These are phyloP conservation scores for Vitis hybrid DNA, from an alignment of 177 flowering plant species.

Conservation along the genomic window DNA sequence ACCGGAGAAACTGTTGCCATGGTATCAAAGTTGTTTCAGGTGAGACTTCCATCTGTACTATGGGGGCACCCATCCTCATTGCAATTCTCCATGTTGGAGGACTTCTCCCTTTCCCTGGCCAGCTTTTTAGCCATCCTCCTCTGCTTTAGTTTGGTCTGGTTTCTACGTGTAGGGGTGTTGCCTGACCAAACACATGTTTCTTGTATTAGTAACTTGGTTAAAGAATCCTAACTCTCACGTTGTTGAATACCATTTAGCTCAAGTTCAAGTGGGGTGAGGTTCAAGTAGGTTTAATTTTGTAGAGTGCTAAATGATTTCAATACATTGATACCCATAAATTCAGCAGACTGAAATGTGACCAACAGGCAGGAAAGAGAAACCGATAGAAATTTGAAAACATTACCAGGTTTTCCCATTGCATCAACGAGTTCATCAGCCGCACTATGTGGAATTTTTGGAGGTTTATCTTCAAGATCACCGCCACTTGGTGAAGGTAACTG, in stretches of 20 bases:
- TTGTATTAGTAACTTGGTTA: no score
- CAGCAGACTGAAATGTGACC: no score
- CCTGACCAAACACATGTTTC: slow-evolving; percentile 7
- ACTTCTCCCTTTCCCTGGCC: slow-evolving; percentile 16
- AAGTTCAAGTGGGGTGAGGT: no score
- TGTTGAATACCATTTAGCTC: no score
- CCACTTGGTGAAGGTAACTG: slow-evolving; percentile 26
- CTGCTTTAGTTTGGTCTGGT: slow-evolving; percentile 31
- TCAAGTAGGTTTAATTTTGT: no score
- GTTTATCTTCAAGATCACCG: slow-evolving; percentile 6
- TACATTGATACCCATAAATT: no score
- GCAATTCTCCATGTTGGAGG: slow-evolving; percentile 4
- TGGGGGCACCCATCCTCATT: background rate
- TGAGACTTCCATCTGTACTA: background rate
- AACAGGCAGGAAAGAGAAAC: no score
- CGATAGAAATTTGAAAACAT: background rate
- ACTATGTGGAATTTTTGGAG: slow-evolving; percentile 37
- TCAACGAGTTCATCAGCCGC: slow-evolving; percentile 12
- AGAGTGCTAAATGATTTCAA: no score
- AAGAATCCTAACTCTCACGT: no score
- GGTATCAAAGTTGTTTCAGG: background rate
- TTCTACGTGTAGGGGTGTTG: slow-evolving; percentile 4
- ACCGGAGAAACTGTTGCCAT: background rate
- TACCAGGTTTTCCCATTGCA: slow-evolving; percentile 22
- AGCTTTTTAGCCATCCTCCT: slow-evolving; percentile 42